A percentile compares a stretch with the other conserved stretches of the same genome.
These are phyloP conservation scores for Amborella trichopoda DNA, from an alignment of 164 flowering plant species.

Conservation along the genomic window DNA sequence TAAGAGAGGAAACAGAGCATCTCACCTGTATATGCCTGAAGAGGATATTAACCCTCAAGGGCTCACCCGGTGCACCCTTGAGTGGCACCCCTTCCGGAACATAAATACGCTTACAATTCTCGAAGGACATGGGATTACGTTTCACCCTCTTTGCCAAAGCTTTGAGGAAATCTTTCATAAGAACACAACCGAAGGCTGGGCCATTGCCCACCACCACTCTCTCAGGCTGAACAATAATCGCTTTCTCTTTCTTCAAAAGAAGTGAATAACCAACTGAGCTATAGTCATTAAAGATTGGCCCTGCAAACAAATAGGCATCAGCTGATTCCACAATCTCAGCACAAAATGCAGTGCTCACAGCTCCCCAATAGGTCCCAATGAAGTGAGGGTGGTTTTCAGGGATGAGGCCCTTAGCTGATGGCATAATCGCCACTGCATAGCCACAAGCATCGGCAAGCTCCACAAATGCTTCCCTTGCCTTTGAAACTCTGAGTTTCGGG, in stretches of 20 bases:
- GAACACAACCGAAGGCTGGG: constrained; percentile 63
- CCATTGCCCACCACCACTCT: constrained; percentile 68
- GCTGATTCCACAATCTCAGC: constrained; percentile 89
- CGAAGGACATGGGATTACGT: constrained; percentile 42
- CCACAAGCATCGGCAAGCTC: constrained; percentile 73
- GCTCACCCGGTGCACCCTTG: constrained; percentile 35
- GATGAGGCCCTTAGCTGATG: constrained; percentile 80
- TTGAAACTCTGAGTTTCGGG: constrained; percentile 59
- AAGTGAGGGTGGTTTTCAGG: constrained; percentile 21
- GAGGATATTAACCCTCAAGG: constrained; percentile 66
- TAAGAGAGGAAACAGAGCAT: no score
- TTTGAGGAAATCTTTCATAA: constrained; percentile 62
- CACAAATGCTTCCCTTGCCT: constrained; percentile 52
- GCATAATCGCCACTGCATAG: constrained; percentile 71
- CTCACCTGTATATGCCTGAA: constrained; percentile 49
- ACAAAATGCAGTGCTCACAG: constrained; percentile 71
- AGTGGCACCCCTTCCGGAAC: constrained; percentile 60
- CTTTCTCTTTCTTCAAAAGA: constrained; percentile 77
- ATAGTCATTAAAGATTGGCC: constrained; percentile 82
- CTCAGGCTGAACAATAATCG: constrained; percentile 68
- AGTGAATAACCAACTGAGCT: constrained; percentile 89
- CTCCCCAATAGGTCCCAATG: constrained; percentile 62
- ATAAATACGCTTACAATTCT: constrained; percentile 60
- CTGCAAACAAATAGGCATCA: constrained; percentile 77
- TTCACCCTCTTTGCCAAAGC: constrained; percentile 51